A percentile compares a stretch with the other conserved stretches of the same genome.
phyloP scores from a whole-genome alignment of 1,284 basidiomycete species.

The Cerrena zonata region DNA sequence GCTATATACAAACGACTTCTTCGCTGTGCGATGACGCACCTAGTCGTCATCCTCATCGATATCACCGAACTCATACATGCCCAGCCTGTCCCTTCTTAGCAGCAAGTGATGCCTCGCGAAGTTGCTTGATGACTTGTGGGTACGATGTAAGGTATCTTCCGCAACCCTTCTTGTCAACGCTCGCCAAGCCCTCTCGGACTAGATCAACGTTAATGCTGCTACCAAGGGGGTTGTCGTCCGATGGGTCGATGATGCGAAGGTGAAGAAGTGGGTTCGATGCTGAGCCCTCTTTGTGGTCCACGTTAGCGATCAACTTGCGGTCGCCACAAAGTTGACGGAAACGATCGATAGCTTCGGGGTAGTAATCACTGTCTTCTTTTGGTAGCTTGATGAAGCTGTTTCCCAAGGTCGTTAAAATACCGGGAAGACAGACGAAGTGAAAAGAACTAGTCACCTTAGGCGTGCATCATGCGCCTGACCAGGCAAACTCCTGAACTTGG shows the following conservation, averaged over 20 bases:
- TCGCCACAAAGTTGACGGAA: slow-evolving; percentile 83
- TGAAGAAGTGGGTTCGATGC: slow-evolving; percentile 46
- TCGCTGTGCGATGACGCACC: not conserved
- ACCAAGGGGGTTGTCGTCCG: slow-evolving; percentile 67
- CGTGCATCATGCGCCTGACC: slow-evolving; percentile 81
- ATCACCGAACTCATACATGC: slow-evolving; percentile 86
- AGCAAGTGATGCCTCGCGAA: slow-evolving; percentile 54
- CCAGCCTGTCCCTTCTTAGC: slow-evolving; percentile 74
- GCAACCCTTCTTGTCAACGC: slow-evolving; percentile 73
- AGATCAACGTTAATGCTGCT: slow-evolving; percentile 84
- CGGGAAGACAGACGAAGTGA: not conserved
- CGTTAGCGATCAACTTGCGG: slow-evolving; percentile 83
- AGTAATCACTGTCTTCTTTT: slow-evolving; percentile 76
- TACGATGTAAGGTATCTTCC: slow-evolving; percentile 64
- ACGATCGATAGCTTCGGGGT: slow-evolving; percentile 75
- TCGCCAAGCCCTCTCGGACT: slow-evolving; percentile 72
- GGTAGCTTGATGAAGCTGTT: slow-evolving; percentile 80
- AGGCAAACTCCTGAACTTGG: slow-evolving; percentile 78
- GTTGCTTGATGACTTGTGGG: slow-evolving; percentile 61
- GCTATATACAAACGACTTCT: not conserved
- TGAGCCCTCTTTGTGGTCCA: slow-evolving; percentile 78
- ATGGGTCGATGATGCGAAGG: slow-evolving; percentile 82
- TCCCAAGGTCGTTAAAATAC: not conserved
- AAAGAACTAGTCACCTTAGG: slow-evolving; percentile 47
- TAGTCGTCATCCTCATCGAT: slow-evolving; percentile 62